phyloP scores from a whole-genome alignment of 164 flowering plant species.

The Stephania japonica region DNA sequence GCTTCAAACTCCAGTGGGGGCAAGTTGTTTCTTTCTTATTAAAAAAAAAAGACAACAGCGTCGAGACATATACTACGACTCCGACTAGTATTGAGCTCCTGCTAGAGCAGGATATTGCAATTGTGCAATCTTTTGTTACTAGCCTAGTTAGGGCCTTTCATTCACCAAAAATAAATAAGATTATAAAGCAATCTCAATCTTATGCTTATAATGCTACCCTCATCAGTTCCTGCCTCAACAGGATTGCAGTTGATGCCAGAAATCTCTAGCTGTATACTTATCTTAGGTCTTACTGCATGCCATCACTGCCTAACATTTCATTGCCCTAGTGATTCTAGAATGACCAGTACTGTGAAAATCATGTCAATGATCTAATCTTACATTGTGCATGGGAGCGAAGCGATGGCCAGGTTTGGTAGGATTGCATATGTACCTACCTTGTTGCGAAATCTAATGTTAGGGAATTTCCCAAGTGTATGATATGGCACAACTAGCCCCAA shows the following conservation, averaged over 20 bases:
- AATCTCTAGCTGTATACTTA: not conserved
- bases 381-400: constrained; percentile 11
- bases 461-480: no score
- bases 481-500: constrained; percentile 70
- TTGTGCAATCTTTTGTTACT: no score
- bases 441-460: no score
- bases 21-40: not conserved
- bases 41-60: not conserved
- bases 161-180: no score
- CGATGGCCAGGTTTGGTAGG: constrained; percentile 52
- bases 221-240: not conserved
- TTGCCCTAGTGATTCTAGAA: constrained; percentile 17
- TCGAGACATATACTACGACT: no score
- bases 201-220: not conserved
- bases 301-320: not conserved
- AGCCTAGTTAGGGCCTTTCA: no score
- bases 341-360: constrained; percentile 18
- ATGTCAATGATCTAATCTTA: constrained; percentile 14
- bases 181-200: not conserved
- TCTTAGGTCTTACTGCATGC: not conserved
- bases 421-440: constrained; percentile 70
- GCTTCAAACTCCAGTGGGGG: no score
- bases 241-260: not conserved
- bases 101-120: no score
- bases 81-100: no score